These are phyloP conservation scores for Quercus gilva DNA, from an alignment of 306 rosid genomes.

Conservation along the genomic window DNA sequence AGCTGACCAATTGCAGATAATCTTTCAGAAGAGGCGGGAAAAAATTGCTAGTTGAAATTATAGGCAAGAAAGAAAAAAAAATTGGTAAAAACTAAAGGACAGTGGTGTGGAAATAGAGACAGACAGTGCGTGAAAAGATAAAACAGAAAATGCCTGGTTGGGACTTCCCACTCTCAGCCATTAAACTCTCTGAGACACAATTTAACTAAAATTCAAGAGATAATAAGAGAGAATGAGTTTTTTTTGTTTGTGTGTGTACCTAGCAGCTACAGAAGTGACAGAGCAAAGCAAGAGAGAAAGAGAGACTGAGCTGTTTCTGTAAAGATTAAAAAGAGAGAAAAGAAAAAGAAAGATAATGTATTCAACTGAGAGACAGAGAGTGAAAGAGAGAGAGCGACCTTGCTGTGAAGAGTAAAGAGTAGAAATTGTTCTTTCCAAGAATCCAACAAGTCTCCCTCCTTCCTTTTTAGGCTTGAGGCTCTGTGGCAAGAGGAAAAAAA, in stretches of 20 bases:
- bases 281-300: not conserved
- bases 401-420: not conserved
- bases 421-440: not conserved
- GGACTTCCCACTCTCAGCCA: slow-evolving; percentile 9
- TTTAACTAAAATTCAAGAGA: not conserved
- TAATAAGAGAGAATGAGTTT: not conserved
- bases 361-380: not conserved
- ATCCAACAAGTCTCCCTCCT: not conserved
- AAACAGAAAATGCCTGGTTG: slow-evolving; percentile 8
- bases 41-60: not conserved
- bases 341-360: slow-evolving; percentile 1
- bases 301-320: not conserved
- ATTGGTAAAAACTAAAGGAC: not conserved
- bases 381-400: not conserved
- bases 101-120: not conserved
- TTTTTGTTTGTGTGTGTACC: not conserved
- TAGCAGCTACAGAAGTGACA: not conserved
- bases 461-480: slow-evolving; percentile 21
- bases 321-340: not conserved
- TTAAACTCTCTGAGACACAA: slow-evolving; percentile 16
- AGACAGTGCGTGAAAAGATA: slow-evolving; percentile 1
- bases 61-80: not conserved
- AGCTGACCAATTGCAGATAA: slow-evolving; percentile 4
- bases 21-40: not conserved
- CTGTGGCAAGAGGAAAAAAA: not conserved